Evolutionary conservation across 768 basidiomycete species (phyloP).

Genomic region (Auriculariales sp.): DNA sequence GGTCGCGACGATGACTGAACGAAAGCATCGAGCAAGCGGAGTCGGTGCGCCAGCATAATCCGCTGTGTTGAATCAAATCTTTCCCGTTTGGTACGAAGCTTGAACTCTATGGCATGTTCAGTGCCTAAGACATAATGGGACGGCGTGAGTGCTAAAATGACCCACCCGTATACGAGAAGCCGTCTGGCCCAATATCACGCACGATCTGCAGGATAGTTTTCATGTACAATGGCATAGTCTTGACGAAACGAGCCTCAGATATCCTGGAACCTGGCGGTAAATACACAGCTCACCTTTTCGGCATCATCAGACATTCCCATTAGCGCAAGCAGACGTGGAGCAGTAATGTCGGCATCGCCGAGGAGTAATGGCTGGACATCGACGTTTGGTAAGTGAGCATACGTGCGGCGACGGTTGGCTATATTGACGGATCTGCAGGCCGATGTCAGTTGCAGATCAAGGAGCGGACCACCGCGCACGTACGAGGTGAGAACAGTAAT

Average conservation of each 20-base stretch:
- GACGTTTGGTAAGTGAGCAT: conserved; percentile 14
- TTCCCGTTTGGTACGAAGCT: conserved; percentile 26
- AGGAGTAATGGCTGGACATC: conserved; percentile 41
- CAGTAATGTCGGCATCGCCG: conserved; percentile 47
- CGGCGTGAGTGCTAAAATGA: too few relatives aligned
- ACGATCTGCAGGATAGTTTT: conserved; percentile 29
- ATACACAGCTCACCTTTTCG: not conserved
- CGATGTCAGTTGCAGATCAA: too few relatives aligned
- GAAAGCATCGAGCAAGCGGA: conserved; percentile 47
- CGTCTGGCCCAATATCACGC: conserved; percentile 29
- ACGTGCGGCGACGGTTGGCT: not conserved
- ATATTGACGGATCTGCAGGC: conserved; percentile 6
- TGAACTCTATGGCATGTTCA: too few relatives aligned
- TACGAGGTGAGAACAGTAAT: conserved; percentile 6
- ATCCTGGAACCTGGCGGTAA: too few relatives aligned
- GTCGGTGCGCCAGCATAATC: conserved; percentile 43
- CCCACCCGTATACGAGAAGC: not conserved
- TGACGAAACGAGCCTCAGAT: not conserved
- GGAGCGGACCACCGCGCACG: too few relatives aligned
- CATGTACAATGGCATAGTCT: conserved; percentile 5
- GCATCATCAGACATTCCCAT: conserved; percentile 37
- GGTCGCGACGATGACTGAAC: conserved; percentile 17
- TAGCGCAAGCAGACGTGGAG: conserved; percentile 55
- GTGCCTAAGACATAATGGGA: too few relatives aligned
- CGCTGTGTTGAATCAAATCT: conserved; percentile 44